A percentile compares a stretch with the other conserved stretches of the same genome.
phyloP scores from a whole-genome alignment of 805 yeast genomes.

The Spathaspora arborariae region DNA sequence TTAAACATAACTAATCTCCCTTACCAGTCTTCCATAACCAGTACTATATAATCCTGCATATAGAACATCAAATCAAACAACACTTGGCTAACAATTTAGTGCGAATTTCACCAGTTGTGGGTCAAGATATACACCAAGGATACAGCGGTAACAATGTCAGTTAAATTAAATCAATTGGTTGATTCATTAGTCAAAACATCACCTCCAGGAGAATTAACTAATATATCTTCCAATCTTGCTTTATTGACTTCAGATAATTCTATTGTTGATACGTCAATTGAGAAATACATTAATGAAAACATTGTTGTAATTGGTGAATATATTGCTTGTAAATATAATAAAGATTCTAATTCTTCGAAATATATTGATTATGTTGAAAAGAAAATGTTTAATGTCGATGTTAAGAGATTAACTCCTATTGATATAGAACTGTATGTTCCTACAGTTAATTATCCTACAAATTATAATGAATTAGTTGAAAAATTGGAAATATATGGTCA shows the following conservation, averaged over 20 bases:
- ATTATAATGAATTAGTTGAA: conserved; percentile 25
- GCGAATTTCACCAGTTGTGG: background rate
- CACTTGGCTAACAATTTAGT: background rate
- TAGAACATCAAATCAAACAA: background rate
- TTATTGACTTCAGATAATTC: conserved; percentile 18
- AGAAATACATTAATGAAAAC: conserved; percentile 22
- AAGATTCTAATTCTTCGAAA: conserved; percentile 36
- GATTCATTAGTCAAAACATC: conserved; percentile 29
- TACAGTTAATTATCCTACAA: conserved; percentile 21
- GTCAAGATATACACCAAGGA: background rate
- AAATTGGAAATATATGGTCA: conserved; percentile 48
- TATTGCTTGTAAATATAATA: conserved; percentile 32
- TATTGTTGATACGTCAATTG: conserved; percentile 22
- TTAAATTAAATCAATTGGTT: conserved; percentile 23
- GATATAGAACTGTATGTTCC: conserved; percentile 45
- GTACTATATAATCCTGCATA: background rate
- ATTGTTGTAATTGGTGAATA: conserved; percentile 26
- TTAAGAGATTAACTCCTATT: conserved; percentile 42
- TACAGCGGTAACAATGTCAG: conserved; percentile 10
- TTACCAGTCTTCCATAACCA: no score
- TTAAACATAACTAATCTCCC: no score
- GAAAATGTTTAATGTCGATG: conserved; percentile 57
- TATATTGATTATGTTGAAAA: conserved; percentile 49
- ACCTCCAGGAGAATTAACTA: conserved; percentile 38
- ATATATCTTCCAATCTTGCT: conserved; percentile 22